Percentiles rank a stretch among this genome's conserved stretches.
These are phyloP conservation scores for Drechslerella dactyloides DNA, from an alignment of 2,329 filamentous ascomycete genomes.

Conservation along the genomic window DNA sequence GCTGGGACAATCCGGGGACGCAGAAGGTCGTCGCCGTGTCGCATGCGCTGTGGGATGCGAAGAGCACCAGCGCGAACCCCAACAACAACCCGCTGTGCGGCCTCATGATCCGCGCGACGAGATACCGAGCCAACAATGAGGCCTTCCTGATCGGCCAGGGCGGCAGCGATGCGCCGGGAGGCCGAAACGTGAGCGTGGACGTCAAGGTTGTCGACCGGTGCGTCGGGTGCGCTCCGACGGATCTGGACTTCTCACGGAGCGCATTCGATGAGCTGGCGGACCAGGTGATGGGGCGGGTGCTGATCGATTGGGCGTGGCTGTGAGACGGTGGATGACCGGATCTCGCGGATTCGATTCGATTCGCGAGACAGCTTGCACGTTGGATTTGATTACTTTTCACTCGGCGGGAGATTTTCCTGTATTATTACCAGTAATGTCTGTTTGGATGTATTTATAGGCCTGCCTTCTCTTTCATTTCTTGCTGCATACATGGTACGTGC, in stretches of 20 bases:
- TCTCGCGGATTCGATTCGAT: too few species aligned
- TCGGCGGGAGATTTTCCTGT: not conserved
- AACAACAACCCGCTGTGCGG: constrained; percentile 74
- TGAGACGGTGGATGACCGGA: too few species aligned
- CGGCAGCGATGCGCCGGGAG: constrained; percentile 56
- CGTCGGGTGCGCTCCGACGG: constrained; percentile 60
- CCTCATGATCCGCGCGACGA: constrained; percentile 67
- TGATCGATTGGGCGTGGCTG: constrained; percentile 58
- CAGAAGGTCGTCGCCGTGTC: constrained; percentile 73
- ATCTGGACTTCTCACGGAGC: constrained; percentile 62
- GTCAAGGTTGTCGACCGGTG: constrained; percentile 74
- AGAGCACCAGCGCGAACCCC: constrained; percentile 62
- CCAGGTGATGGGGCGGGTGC: constrained; percentile 59
- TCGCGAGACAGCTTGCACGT: too few species aligned
- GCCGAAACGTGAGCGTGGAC: constrained; percentile 63
- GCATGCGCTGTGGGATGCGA: constrained; percentile 70
- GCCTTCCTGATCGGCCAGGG: constrained; percentile 33
- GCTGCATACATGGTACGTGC: too few species aligned
- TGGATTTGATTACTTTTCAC: not conserved
- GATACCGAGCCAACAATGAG: constrained; percentile 58
- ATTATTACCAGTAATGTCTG: not conserved
- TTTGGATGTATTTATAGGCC: constrained; percentile 9
- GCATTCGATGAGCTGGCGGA: constrained; percentile 63
- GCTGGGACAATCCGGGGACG: constrained; percentile 62
- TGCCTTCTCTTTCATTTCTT: not conserved